Base-by-base conservation (phyloP, 306 rosid genomes). In the Cyamopsis tetragonoloba region DNA sequence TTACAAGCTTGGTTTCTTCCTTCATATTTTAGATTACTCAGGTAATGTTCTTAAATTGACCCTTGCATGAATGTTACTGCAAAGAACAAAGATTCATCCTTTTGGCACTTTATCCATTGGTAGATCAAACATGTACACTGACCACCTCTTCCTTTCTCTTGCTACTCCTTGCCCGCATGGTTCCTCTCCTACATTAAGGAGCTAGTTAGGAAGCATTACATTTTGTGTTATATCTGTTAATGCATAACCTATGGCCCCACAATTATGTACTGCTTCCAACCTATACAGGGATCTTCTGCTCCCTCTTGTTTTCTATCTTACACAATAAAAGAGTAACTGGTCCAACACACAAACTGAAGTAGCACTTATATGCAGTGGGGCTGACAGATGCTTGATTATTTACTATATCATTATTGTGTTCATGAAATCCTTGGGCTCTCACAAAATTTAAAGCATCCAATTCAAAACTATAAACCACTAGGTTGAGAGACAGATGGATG, bases 1-100 rank as follows among this genome's bases (percentile, higher is more conserved):
- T 75, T 93, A 93, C 86, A 93, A 93, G 86, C 98, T 88, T 72
- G 86, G 96, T 67, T 93, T 93, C 80, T 93, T 89, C 86, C 87
- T 93, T 38, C 93, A 89, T 80, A 83, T 93, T 74, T 78, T 93
- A 63, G 98, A 93, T 80, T 89, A 84, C 75, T 83, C 97, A 78
- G 98, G 98, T 93, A 84, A 59, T 57, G 54, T 48, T 58, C 72
- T 37, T 61, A 22, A 27, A 53, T 39, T 71, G 69, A 67, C 68
- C 69, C 32, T 62, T 41, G 68, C 58, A 22, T 71, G 44, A 59
- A 60, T 12, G 18, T 66, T 71, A 44, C 39, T 26, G n/a, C 70
- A 66, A 65, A 68, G 11, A 6, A 10, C 70, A 66, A 65, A 68
- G 11, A 6, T 2, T 71, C 35, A 37, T 35, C 15, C 23, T 71